phyloP scores from a whole-genome alignment of 2,329 filamentous ascomycete genomes.

The Fusarium nelsonii region DNA sequence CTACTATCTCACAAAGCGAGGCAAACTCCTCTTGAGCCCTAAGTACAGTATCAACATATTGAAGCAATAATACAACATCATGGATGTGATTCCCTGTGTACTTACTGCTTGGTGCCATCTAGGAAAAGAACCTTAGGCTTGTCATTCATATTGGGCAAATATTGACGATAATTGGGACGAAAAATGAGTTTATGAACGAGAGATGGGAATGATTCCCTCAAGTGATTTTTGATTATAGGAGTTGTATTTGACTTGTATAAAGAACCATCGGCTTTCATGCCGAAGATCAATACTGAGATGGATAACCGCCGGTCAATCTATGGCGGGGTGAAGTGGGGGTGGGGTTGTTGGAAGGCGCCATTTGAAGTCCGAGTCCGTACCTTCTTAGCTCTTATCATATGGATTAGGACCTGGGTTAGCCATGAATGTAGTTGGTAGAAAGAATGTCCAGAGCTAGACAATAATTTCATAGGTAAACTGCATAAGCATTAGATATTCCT shows the following conservation, averaged over 20 bases:
- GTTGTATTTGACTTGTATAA: not conserved
- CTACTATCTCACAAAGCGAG: slow-evolving; percentile 70
- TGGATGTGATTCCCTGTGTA: not conserved
- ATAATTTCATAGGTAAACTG: not conserved
- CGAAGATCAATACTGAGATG: slow-evolving; percentile 1
- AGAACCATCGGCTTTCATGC: slow-evolving; percentile 24
- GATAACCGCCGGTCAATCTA: not conserved
- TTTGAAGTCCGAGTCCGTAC: not conserved
- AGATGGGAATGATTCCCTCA: not conserved
- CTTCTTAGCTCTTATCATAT: not conserved
- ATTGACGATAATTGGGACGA: too few species aligned
- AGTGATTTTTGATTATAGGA: not conserved
- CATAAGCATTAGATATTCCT: not conserved
- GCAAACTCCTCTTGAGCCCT: slow-evolving; percentile 65
- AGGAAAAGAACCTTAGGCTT: slow-evolving; percentile 57
- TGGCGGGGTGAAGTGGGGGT: slow-evolving; percentile 34
- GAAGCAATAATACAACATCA: not conserved
- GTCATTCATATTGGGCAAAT: slow-evolving; percentile 36
- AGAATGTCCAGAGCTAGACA: too few species aligned
- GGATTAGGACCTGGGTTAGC: not conserved
- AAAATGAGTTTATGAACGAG: not conserved
- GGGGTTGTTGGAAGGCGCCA: slow-evolving; percentile 27
- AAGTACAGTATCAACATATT: not conserved
- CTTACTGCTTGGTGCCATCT: slow-evolving; percentile 57
- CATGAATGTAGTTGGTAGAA: not conserved